phyloP scores from a whole-genome alignment of 148 eudicot genomes.

The Fallopia convolvulus region DNA sequence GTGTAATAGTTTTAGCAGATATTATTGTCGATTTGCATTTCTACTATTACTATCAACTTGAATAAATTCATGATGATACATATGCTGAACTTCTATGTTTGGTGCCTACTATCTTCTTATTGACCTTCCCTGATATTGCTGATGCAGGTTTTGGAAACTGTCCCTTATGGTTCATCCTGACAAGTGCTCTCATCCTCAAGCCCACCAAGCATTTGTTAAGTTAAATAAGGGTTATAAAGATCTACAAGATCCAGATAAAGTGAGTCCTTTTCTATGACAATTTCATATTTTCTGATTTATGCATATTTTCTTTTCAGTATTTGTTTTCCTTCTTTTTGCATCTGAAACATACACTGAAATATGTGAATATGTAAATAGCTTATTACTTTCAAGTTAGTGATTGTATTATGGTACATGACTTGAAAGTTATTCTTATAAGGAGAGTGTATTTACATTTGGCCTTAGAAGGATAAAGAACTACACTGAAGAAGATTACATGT shows the following conservation, averaged over 20 bases:
- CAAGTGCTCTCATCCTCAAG: conserved; percentile 98
- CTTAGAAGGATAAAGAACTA: background rate
- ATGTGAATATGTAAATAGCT: background rate
- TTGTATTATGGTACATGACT: background rate
- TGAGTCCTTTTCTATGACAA: conserved; percentile 18
- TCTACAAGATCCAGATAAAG: conserved; percentile 93
- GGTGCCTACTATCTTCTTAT: background rate
- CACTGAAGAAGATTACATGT: background rate
- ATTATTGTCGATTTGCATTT: background rate
- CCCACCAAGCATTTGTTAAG: conserved; percentile 86
- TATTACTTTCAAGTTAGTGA: background rate
- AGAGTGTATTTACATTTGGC: background rate
- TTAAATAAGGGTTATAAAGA: conserved; percentile 91
- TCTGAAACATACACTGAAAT: background rate
- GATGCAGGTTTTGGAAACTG: conserved; percentile 80
- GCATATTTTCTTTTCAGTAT: background rate
- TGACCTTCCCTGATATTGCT: background rate
- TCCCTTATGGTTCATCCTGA: conserved; percentile 98
- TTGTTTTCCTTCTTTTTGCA: background rate
- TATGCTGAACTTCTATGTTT: background rate
- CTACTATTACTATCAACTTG: background rate
- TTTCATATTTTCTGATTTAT: background rate
- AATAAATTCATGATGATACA: background rate
- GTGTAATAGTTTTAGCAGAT: background rate
- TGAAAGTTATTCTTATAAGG: background rate